phyloP scores from a whole-genome alignment of 169 alveolate species.

The Plasmodium gaboni region DNA sequence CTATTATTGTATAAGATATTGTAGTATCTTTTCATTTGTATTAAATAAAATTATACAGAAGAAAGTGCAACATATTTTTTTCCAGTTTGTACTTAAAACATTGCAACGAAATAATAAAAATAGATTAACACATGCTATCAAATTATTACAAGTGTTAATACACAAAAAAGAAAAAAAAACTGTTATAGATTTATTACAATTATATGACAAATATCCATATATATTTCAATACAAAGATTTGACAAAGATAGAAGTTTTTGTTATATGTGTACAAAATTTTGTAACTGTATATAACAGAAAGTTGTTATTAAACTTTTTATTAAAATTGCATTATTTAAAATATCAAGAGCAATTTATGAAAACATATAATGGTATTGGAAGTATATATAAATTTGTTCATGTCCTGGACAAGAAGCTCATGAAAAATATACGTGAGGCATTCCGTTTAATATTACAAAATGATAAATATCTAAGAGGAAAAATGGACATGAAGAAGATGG shows the following conservation, averaged over 20 bases:
- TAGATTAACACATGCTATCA: constrained; percentile 23
- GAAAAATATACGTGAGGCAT: neutral
- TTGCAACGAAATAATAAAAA: constrained; percentile 47
- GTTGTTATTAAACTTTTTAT: constrained; percentile 30
- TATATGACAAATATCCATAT: constrained; percentile 39
- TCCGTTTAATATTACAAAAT: constrained; percentile 23
- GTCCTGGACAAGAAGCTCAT: constrained; percentile 4
- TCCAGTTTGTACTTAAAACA: constrained; percentile 22
- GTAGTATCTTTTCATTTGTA: constrained; percentile 27
- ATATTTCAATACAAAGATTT: constrained; percentile 33
- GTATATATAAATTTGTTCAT: constrained; percentile 20
- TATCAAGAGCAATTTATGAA: constrained; percentile 35
- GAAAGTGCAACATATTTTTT: constrained; percentile 26
- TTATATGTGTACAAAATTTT: constrained; percentile 16
- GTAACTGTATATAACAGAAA: constrained; percentile 31
- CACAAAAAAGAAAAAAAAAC: constrained; percentile 8
- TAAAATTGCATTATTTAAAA: constrained; percentile 25
- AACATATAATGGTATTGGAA: constrained; percentile 31
- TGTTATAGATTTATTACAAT: constrained; percentile 1
- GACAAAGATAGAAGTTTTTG: constrained; percentile 41
- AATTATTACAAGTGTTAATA: constrained; percentile 9
- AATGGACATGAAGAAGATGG: neutral
- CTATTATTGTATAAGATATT: constrained; percentile 20
- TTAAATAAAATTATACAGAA: constrained; percentile 38
- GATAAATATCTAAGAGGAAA: neutral